phyloP scores from a whole-genome alignment of 2,329 filamentous ascomycete species.

The Magnaporthales sp. region DNA sequence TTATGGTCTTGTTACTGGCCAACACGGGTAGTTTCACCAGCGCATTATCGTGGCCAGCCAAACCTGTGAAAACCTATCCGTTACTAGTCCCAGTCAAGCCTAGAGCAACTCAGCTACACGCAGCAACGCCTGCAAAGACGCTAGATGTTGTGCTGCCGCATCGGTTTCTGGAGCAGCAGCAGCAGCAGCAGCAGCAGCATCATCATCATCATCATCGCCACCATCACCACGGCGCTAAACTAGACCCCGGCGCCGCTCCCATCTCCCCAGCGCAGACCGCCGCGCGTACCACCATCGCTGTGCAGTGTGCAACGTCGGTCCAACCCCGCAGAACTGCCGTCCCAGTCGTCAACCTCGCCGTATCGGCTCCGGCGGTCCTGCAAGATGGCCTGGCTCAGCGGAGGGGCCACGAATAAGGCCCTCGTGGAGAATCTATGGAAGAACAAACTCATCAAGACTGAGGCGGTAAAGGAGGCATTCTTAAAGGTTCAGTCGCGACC shows the following conservation, averaged over 20 bases:
- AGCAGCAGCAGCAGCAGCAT: neutral
- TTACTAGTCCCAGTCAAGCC: neutral
- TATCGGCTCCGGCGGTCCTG: neutral
- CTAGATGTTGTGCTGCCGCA: neutral
- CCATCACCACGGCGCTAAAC: neutral
- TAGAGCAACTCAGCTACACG: neutral
- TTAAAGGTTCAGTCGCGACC: slow-evolving; percentile 40
- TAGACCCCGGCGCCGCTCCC: neutral
- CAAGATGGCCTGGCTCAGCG: slow-evolving; percentile 84
- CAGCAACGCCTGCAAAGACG: neutral
- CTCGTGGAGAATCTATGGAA: slow-evolving; percentile 71
- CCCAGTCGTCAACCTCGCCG: neutral
- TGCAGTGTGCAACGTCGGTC: neutral
- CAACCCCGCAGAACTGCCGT: neutral
- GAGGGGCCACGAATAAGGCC: slow-evolving; percentile 62
- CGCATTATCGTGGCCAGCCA: neutral
- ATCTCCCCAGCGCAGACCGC: neutral
- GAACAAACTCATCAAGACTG: slow-evolving; percentile 64
- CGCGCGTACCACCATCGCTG: neutral
- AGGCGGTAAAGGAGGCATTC: slow-evolving; percentile 72
- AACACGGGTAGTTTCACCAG: neutral
- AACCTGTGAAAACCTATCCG: neutral
- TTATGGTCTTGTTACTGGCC: neutral
- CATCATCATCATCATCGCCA: neutral
- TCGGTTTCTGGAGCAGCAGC: neutral